Base-by-base conservation (phyloP, 2,329 filamentous ascomycete genomes). In the Arthrobotrys conoides region DNA sequence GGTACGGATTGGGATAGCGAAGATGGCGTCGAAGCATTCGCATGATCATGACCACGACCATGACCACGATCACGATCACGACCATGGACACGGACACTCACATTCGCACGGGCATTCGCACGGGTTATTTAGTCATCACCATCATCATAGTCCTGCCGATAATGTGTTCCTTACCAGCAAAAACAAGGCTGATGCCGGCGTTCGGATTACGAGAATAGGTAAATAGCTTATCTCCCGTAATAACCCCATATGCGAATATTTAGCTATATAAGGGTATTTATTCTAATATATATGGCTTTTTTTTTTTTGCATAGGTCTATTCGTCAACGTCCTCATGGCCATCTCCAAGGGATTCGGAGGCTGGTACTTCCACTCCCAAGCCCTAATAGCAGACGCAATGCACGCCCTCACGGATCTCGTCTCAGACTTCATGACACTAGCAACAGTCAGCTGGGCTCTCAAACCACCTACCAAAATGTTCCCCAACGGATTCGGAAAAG, bases 321-420 rank as follows among this genome's bases (percentile, higher is more conserved):
- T 91, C 83, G 93, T 94, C 82, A 99, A 99, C 84, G 87, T 98
- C 67, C 91, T 91, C 83, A 98, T 99, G 94, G 96, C 95, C 63
- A 87, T 98, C 82, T 92, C 90, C 81, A 99, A 99, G 85, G 96
- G 95, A 49, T 87, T 94, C 30, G 96, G 96, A 75, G 96, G 96
- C 82, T 97, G 96, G 86, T 87, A 91, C 81, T 98, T 99, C 87
- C 94, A 97, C 85, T 97, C 94, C 53, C 94, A 97, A 85, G 91
- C 93, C 75, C 92, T 97, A 87, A 80, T 82, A 76, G 94, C 96
- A 83, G 96, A 99, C 84, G 96, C 93, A 71, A 95, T 97, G 86
- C 96, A 99, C 86, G 95, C 94, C 82, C 88, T 98, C 81, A 97
- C 95, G 61, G 96, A 99, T 85, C 89, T 99, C 71, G 93, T 97